Evolutionary conservation across 768 basidiomycete genomes (phyloP).

Genomic region (Serendipita vermifera): DNA sequence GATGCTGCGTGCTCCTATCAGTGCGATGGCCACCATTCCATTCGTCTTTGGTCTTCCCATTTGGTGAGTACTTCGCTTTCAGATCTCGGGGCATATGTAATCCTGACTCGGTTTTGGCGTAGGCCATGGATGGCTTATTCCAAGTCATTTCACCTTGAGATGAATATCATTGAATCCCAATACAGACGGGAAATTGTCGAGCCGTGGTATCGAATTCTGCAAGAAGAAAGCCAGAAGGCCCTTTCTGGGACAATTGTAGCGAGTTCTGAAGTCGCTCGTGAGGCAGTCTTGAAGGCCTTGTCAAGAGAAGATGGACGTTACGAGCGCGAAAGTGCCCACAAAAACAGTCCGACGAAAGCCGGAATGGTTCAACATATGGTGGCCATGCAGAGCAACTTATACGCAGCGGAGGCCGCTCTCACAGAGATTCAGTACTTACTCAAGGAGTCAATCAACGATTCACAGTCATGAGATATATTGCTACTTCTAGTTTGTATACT

Average conservation of each 20-base stretch:
- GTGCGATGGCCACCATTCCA: background rate
- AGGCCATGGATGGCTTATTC: conserved; percentile 1
- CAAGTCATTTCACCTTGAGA: background rate
- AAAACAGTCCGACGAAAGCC: background rate
- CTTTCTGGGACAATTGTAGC: background rate
- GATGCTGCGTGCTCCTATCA: conserved; percentile 3
- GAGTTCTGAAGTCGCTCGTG: background rate
- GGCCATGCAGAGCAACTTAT: conserved; percentile 1
- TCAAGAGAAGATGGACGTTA: background rate
- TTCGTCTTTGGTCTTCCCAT: conserved; percentile 8
- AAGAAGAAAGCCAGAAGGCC: background rate
- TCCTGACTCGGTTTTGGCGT: no score
- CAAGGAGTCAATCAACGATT: background rate
- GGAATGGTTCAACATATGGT: conserved; percentile 7
- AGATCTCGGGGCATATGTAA: no score
- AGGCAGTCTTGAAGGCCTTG: background rate
- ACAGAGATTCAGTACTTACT: background rate
- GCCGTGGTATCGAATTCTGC: background rate
- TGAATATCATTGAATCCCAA: background rate
- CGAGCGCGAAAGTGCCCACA: background rate
- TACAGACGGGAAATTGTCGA: background rate
- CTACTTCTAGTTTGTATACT: no score
- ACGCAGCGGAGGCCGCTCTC: background rate
- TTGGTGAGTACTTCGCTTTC: no score
- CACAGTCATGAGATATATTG: no score